Conservation (phyloP, 2,329 filamentous ascomycete genomes). For the Alternaria sp. region DNA sequence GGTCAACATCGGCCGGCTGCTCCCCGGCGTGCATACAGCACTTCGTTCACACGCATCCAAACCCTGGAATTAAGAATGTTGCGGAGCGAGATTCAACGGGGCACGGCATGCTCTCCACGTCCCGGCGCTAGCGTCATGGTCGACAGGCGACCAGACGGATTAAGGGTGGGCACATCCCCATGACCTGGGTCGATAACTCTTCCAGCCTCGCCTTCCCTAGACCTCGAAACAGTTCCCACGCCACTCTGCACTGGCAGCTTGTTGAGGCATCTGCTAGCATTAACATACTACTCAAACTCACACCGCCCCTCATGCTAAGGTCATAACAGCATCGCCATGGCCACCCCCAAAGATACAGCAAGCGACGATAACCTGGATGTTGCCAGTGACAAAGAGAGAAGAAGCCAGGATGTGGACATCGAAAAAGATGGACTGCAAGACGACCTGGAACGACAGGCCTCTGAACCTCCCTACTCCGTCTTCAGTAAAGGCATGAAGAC, state of each 20-base stretch:
- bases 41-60: not conserved
- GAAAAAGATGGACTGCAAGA: constrained; percentile 17
- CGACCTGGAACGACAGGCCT: constrained; percentile 26
- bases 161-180: constrained; percentile 2
- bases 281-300: not conserved
- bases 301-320: not conserved
- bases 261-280: not conserved
- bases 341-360: not conserved
- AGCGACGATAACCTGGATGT: not conserved
- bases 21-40: not conserved
- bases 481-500: constrained; percentile 50
- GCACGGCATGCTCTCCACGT: constrained; percentile 3
- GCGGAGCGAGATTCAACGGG: not conserved
- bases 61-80: not conserved
- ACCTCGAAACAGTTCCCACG: not conserved
- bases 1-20: constrained; percentile 1
- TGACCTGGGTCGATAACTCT: not conserved
- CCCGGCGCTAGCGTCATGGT: constrained; percentile 8
- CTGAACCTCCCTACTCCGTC: constrained; percentile 39
- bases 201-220: not conserved
- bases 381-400: not conserved
- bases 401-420: constrained; percentile 13
- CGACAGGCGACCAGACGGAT: constrained; percentile 2
- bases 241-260: not conserved
- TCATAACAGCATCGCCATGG: not conserved